Percentiles rank a stretch among this genome's conserved stretches.
Evolutionary conservation across 2,329 filamentous ascomycete species (phyloP).

Genomic region (Alternaria ventricosa): DNA sequence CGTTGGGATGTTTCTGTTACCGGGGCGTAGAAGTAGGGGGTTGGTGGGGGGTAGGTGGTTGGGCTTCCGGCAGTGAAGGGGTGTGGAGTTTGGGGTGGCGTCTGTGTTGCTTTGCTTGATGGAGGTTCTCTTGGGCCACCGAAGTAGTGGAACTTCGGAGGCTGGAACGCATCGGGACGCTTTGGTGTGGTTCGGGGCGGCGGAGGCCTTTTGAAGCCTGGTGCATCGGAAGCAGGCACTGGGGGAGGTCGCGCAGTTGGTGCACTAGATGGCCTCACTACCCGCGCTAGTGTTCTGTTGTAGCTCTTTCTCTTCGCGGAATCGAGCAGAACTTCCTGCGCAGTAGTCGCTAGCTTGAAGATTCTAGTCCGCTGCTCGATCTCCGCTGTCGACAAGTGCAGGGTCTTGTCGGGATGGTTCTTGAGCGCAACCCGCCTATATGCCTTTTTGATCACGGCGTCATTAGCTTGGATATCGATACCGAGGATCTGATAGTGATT

Average conservation of each 20-base stretch:
- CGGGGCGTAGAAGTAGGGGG: neutral
- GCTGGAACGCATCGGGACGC: neutral
- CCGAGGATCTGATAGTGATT: slow-evolving; percentile 10
- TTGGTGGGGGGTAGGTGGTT: neutral
- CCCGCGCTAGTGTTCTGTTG: neutral
- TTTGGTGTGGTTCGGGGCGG: accelerated
- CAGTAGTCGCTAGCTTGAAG: slow-evolving; percentile 6
- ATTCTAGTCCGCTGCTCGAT: neutral
- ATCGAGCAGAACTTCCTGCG: neutral
- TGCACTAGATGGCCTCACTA: neutral
- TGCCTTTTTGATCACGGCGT: slow-evolving; percentile 6
- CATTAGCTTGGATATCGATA: neutral
- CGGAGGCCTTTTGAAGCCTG: neutral
- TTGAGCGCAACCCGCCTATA: neutral
- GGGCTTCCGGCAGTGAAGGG: neutral
- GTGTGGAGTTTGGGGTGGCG: no score
- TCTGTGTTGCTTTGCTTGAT: neutral
- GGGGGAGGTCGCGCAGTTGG: neutral
- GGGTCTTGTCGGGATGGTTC: slow-evolving; percentile 15
- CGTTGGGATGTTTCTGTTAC: neutral
- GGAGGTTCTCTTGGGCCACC: neutral
- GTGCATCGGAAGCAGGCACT: neutral
- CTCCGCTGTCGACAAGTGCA: slow-evolving; percentile 1
- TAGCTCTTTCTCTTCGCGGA: neutral
- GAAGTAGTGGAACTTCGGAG: neutral